phyloP scores from a whole-genome alignment of 148 eudicot species.

The Bassia scoparia region DNA sequence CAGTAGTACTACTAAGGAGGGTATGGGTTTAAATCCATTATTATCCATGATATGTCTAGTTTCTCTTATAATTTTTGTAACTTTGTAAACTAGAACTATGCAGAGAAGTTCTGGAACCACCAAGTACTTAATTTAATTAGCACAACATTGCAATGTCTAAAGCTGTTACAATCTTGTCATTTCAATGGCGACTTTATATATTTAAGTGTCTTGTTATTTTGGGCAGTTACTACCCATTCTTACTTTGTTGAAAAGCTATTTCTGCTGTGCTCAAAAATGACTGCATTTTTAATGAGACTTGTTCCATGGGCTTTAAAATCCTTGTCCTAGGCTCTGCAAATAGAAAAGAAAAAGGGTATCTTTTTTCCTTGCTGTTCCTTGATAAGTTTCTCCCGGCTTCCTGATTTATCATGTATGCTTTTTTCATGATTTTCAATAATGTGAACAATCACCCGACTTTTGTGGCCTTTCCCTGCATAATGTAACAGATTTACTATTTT shows the following conservation, averaged over 20 bases:
- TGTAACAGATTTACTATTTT: not conserved
- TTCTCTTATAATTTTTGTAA: not conserved
- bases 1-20: constrained; percentile 22
- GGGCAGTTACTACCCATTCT: not conserved
- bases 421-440: not conserved
- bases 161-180: not conserved
- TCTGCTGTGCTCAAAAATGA: not conserved
- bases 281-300: not conserved
- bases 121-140: not conserved
- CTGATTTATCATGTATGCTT: not conserved
- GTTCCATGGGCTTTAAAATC: not conserved
- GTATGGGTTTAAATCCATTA: constrained; percentile 16
- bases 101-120: not conserved
- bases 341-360: not conserved
- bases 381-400: not conserved
- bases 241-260: not conserved
- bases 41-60: not conserved
- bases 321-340: not conserved
- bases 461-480: not conserved
- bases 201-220: not conserved
- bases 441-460: no score
- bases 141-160: not conserved
- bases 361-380: not conserved
- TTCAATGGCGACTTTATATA: not conserved
- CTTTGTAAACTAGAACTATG: not conserved